Evolutionary conservation across 2,329 filamentous ascomycete species (phyloP), one percentile per base, ranked within the genome.

Genomic region (Diplodia scrobiculata): DNA sequence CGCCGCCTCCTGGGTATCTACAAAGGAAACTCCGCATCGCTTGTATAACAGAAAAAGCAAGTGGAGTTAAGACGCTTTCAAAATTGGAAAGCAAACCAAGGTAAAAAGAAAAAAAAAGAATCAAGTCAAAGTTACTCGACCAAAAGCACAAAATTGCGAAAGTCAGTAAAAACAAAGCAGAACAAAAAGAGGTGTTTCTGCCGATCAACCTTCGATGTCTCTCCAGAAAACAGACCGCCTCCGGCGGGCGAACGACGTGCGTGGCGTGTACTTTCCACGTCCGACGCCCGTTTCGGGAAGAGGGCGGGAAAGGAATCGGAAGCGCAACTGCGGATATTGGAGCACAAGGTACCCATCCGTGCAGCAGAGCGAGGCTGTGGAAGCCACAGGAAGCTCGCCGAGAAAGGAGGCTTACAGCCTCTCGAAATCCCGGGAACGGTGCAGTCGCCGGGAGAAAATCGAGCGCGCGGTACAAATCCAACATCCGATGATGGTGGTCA

Each of bases 1-100:
- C 52, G 52, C 29, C 29, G 52, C 52, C 52, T 5, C 32, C 52
- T 36, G 52, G 52, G 52, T 55, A 55, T 55, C 52, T 38, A 55
- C 52, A 55, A 55, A 55, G n/a, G 34, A 21, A 55, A 38, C 52
- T 21, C 52, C 32, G 19, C 48, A 27, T 27, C 48, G 19, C 48
- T 27, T 51, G 25, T 13, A 2, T 3, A 27, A 27, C 25, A 51
- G 48, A 27, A 14, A 21, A 34, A 38, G n/a, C 34, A 19, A 13
- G 4, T 38, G 32, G 14, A 36, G 5, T 19, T 45, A 27, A 29
- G 52, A 10, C 52, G 34, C 7, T 19, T 10, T 27, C 29, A 11
- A 41, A 38, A 25, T 2, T 1, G 34, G 21, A 11, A 21, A 55
- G 2, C 5, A 14, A 55, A n/a, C 32, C 9, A 53, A 11, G 25